A percentile compares a stretch with the other conserved stretches of the same genome.
Conservation (phyloP, 805 yeast species). For the Kuraishia floccosa region DNA sequence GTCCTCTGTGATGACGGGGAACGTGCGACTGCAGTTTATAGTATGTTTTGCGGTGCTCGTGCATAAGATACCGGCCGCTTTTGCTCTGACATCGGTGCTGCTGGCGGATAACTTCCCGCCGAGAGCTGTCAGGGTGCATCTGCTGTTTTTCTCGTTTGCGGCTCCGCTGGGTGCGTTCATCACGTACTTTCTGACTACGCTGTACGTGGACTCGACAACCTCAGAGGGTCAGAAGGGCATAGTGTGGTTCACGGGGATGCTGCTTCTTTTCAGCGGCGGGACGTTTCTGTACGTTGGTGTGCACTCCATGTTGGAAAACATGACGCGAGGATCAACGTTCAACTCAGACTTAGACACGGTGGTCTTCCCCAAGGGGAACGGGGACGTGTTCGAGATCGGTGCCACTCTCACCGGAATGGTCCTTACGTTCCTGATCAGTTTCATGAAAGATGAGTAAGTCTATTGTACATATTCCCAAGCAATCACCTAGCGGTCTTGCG, state of each 20-base stretch:
- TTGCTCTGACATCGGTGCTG: slow-evolving; percentile 51
- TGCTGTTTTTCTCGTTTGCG: slow-evolving; percentile 41
- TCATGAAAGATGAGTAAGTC: slow-evolving; percentile 7
- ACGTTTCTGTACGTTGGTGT: slow-evolving; percentile 63
- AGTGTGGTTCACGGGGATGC: slow-evolving; percentile 34
- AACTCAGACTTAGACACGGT: no score
- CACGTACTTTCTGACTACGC: slow-evolving; percentile 29
- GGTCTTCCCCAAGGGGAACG: no score
- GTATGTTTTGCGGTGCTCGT: slow-evolving; percentile 51
- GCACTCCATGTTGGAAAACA: slow-evolving; percentile 41
- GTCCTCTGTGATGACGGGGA: slow-evolving; percentile 30
- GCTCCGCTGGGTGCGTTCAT: slow-evolving; percentile 52
- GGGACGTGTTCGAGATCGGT: slow-evolving; percentile 7
- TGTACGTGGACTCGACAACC: slow-evolving; percentile 8
- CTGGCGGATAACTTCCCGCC: slow-evolving; percentile 23
- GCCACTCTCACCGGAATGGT: slow-evolving; percentile 16
- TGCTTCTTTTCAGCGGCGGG: slow-evolving; percentile 59
- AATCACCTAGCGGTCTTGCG: slow-evolving; percentile 5
- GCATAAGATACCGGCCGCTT: slow-evolving; percentile 69
- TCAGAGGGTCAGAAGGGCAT: slow-evolving; percentile 8
- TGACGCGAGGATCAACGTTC: slow-evolving; percentile 1
- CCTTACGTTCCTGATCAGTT: slow-evolving; percentile 13
- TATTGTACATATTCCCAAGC: no score
- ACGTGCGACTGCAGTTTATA: slow-evolving; percentile 24
- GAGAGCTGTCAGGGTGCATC: slow-evolving; percentile 27